Evolutionary conservation across 768 basidiomycete genomes (phyloP).

Genomic region (Kwoniella sp.): DNA sequence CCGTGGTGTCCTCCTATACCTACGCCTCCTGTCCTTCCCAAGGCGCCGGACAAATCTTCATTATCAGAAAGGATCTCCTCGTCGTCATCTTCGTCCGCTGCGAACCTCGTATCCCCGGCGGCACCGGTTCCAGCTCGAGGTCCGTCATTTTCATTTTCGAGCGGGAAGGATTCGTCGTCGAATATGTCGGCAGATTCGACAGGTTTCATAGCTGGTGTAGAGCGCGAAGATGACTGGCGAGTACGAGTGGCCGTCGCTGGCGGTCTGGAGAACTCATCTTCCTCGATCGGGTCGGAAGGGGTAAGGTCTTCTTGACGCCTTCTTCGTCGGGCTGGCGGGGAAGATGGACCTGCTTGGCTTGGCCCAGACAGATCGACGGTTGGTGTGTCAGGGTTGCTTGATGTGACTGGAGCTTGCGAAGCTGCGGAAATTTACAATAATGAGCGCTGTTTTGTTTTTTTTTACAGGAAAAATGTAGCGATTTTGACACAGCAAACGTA

Average conservation of each 20-base stretch:
- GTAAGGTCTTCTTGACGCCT: constrained; percentile 40
- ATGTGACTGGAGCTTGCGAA: constrained; percentile 10
- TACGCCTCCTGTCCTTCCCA: not conserved
- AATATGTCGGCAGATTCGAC: constrained; percentile 19
- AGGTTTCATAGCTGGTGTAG: constrained; percentile 5
- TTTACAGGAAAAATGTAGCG: no score
- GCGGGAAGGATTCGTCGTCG: constrained; percentile 24
- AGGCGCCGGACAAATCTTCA: constrained; percentile 19
- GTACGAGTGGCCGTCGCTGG: constrained; percentile 6
- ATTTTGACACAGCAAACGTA: not conserved
- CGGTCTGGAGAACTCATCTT: constrained; percentile 14
- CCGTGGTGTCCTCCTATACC: not conserved
- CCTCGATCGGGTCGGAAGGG: constrained; percentile 7
- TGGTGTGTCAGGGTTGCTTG: constrained; percentile 33
- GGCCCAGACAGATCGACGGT: constrained; percentile 34
- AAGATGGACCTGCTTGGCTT: constrained; percentile 26
- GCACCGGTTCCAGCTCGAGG: constrained; percentile 10
- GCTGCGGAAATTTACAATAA: not conserved
- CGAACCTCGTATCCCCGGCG: not conserved
- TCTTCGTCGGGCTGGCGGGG: constrained; percentile 26
- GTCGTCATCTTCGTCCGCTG: not conserved
- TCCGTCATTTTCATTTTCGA: constrained; percentile 1
- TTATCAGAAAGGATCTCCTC: constrained; percentile 4
- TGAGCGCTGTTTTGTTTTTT: no score
- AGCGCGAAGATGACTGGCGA: constrained; percentile 12